Evolutionary conservation across 1,284 basidiomycete genomes (phyloP).

Genomic region (Naganishia cerealis): DNA sequence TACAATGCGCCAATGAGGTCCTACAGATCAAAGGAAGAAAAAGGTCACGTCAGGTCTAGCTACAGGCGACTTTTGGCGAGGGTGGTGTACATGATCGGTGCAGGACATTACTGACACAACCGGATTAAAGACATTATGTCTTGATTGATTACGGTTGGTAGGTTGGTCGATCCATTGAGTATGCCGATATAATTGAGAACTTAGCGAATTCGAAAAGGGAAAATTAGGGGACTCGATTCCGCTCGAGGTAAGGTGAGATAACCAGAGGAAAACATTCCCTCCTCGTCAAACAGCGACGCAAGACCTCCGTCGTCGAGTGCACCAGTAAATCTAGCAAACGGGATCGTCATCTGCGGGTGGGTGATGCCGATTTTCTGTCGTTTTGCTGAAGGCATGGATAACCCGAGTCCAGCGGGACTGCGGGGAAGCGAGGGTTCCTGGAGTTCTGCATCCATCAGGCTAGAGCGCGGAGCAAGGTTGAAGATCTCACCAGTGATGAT

Average conservation of each 20-base stretch:
- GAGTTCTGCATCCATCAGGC: background rate
- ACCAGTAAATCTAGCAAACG: background rate
- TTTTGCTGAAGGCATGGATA: constrained; percentile 9
- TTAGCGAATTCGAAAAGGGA: constrained; percentile 14
- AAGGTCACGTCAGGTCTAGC: too few species aligned
- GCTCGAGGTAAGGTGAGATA: background rate
- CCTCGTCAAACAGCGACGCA: constrained; percentile 23
- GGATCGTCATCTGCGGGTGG: constrained; percentile 9
- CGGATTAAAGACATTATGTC: too few species aligned
- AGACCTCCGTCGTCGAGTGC: background rate
- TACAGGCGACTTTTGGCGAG: too few species aligned
- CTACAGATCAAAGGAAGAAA: too few species aligned
- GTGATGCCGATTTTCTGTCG: constrained; percentile 15
- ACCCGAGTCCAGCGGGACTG: background rate
- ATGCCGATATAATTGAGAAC: too few species aligned
- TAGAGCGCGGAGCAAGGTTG: background rate
- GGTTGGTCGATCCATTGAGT: too few species aligned
- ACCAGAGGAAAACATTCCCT: background rate
- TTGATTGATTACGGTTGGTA: too few species aligned
- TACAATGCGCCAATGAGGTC: too few species aligned
- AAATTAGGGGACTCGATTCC: background rate
- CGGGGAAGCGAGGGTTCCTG: background rate
- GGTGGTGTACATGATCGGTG: too few species aligned
- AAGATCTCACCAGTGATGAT: background rate
- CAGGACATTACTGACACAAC: too few species aligned